Conservation (phyloP, 306 rosid species). For the Fagus crenata region DNA sequence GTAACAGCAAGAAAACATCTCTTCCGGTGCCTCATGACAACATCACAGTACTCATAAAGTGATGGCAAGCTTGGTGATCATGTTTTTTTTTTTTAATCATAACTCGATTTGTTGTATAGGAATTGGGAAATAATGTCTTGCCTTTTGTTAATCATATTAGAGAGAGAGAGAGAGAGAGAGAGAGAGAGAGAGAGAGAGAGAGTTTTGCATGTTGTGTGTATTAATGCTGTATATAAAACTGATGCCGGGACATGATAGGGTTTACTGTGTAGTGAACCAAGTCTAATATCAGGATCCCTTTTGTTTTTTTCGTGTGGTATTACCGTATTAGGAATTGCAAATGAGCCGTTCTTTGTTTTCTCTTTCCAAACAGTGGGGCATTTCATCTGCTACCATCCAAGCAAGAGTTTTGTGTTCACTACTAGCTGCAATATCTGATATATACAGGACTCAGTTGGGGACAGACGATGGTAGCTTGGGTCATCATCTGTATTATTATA, state of each 20-base stretch:
- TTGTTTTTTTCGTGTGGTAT: too few species aligned
- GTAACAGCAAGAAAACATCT: constrained; percentile 44
- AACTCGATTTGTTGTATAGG: constrained; percentile 31
- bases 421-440: too few species aligned
- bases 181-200: constrained; percentile 16
- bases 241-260: neutral
- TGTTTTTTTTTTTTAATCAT: constrained; percentile 7
- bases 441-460: too few species aligned
- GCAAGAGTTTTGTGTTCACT: too few species aligned
- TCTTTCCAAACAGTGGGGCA: too few species aligned
- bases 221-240: constrained; percentile 30
- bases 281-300: neutral
- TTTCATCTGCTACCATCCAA: too few species aligned
- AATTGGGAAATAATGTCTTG: constrained; percentile 6
- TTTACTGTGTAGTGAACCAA: neutral
- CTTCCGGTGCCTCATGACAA: constrained; percentile 38
- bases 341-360: neutral
- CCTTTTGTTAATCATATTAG: constrained; percentile 6
- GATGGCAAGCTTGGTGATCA: constrained; percentile 24
- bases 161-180: neutral
- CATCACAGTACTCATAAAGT: constrained; percentile 16
- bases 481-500: too few species aligned
- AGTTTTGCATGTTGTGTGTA: constrained; percentile 26
- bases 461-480: too few species aligned
- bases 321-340: neutral